Evolutionary conservation across 2,329 filamentous ascomycete species (phyloP), one percentile per base, ranked within the genome.

Genomic region (Fusarium sp.): DNA sequence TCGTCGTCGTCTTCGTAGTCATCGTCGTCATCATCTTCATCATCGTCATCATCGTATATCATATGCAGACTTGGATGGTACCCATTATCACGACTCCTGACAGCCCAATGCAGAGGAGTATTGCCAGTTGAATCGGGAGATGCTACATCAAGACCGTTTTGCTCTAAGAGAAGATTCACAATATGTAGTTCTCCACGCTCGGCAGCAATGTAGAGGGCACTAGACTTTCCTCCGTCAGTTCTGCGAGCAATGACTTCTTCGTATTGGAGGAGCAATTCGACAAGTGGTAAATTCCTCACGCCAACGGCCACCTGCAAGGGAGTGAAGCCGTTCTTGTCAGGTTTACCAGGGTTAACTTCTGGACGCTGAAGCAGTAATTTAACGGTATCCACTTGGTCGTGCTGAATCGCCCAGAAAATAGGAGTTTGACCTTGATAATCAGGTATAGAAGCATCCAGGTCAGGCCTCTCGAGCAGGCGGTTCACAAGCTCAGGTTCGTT

Each of bases 381-480:
- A 5, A 25, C 56, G 8, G 56, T 60, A 5, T 39, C 15, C 3
- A 45, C 9, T 7, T 41, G 25, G 2, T 41, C 22, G 7, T 22
- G 22, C 2, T 38, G 15, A 14, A 53, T 55, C 15, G 59, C 65
- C n/a, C 52, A 39, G 17, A 45, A 35, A 4, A 72, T 46, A 4
- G 52, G 58, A 4, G 71, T 62, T 18, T 42, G 45, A 5, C 68
- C 65, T 5, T 29, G 2, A 1, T 20, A 14, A 29, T 65, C 62
- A 17, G 29, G n/a, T 7, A 42, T 15, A 7, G 62, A 56, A 7
- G 25, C 47, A 58, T 68, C 38, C 11, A 72, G 39, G 10, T 63
- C 60, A 14, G 60, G 41, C 18, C 58, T 62, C 35, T 36, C 39
- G 7, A 74, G 53, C 20, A 72, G 41, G 7, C 62, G 49, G 17